A percentile compares a stretch with the other conserved stretches of the same genome.
These are phyloP conservation scores for Penicillium waksmanii DNA, from an alignment of 495 filamentous ascomycete species.

Conservation along the genomic window DNA sequence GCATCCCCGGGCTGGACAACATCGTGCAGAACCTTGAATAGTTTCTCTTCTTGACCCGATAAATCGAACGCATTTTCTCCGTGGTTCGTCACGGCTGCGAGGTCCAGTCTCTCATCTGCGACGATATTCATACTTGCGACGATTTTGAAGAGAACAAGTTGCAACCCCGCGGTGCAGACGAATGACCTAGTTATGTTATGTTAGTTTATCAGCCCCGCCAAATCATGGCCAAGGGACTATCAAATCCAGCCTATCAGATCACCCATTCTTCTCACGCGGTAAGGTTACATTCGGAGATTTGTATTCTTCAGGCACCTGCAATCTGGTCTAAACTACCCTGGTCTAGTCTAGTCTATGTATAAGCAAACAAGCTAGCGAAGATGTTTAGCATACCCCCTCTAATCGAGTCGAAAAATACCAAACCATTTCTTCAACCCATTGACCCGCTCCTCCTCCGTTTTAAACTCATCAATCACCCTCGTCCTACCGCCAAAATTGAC, in stretches of 20 bases:
- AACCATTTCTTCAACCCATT: slow-evolving; percentile 31
- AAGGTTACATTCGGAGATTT: slow-evolving; percentile 2
- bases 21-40: background rate
- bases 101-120: background rate
- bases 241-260: background rate
- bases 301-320: slow-evolving; percentile 3
- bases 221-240: background rate
- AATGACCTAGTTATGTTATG: too few species aligned
- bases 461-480: slow-evolving; percentile 50
- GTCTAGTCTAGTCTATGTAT: background rate
- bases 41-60: background rate
- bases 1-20: background rate
- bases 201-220: background rate
- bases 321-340: background rate
- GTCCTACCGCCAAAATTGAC: slow-evolving; percentile 61
- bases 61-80: background rate
- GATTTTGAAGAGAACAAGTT: background rate
- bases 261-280: background rate
- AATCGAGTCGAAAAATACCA: slow-evolving; percentile 19
- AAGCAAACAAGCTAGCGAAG: background rate
- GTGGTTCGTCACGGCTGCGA: background rate
- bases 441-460: slow-evolving; percentile 53
- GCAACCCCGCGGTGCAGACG: slow-evolving; percentile 2
- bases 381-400: background rate
- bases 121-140: background rate